A percentile compares a stretch with the other conserved stretches of the same genome.
phyloP scores from a whole-genome alignment of 305 asterid species.

The Fraxinus velutina region DNA sequence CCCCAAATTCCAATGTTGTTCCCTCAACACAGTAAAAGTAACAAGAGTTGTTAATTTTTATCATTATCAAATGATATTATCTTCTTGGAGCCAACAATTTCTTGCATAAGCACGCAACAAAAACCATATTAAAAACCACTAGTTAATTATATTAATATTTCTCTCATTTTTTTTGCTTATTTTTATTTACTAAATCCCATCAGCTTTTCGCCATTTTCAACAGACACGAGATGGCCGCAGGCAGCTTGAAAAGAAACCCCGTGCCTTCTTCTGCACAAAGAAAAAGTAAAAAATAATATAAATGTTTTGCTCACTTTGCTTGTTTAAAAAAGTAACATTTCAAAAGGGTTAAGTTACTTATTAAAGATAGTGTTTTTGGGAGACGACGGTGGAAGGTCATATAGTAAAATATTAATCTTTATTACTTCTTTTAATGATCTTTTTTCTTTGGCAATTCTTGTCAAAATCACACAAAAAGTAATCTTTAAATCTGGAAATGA shows the following conservation, averaged over 20 bases:
- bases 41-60: neutral
- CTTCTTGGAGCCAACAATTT: conserved; percentile 13
- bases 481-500: neutral
- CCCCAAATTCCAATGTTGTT: conserved; percentile 10
- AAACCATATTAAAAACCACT: neutral
- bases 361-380: neutral
- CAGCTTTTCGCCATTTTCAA: conserved; percentile 17
- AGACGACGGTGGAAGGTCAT: neutral
- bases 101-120: neutral
- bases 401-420: neutral
- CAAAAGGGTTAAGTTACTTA: too few species aligned
- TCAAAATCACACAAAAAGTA: neutral
- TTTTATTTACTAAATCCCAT: conserved; percentile 22
- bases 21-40: conserved; percentile 16
- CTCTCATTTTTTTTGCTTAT: neutral
- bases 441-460: neutral
- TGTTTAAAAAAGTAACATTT: neutral
- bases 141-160: neutral
- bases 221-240: conserved; percentile 37
- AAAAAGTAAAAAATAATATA: neutral
- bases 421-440: neutral
- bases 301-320: neutral
- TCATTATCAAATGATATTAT: conserved; percentile 22
- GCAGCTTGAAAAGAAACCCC: conserved; percentile 59
- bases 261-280: conserved; percentile 44